phyloP scores from a whole-genome alignment of 352 stramenopile species.

The Saprolegnia parasitica region DNA sequence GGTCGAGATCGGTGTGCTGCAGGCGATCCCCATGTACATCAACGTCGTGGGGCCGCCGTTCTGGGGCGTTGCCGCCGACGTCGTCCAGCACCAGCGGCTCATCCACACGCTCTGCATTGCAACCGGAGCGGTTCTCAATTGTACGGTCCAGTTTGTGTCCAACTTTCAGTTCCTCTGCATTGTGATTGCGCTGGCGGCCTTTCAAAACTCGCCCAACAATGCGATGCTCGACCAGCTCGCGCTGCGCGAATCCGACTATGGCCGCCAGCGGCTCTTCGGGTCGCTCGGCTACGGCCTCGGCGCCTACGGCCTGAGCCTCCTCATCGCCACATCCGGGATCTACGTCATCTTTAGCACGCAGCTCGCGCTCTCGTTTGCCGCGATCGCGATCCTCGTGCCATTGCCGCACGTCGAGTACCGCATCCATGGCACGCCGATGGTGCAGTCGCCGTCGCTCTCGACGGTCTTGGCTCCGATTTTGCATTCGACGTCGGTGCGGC shows the following conservation, averaged over 20 bases:
- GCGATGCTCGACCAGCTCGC: constrained; percentile 73
- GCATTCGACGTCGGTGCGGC: constrained; percentile 13
- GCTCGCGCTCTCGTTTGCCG: constrained; percentile 49
- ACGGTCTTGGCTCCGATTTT: constrained; percentile 43
- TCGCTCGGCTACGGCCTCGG: constrained; percentile 58
- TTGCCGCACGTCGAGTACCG: constrained; percentile 31
- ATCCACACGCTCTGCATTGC: constrained; percentile 40
- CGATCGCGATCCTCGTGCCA: constrained; percentile 65
- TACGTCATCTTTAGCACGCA: constrained; percentile 69
- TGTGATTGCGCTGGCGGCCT: constrained; percentile 43
- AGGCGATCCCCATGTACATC: constrained; percentile 39
- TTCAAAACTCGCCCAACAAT: constrained; percentile 43
- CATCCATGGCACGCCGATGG: constrained; percentile 21
- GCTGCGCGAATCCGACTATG: constrained; percentile 64
- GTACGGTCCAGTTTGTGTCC: constrained; percentile 39
- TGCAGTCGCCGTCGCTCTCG: constrained; percentile 33
- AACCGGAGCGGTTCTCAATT: constrained; percentile 40
- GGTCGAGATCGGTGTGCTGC: constrained; percentile 41
- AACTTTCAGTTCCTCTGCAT: constrained; percentile 40
- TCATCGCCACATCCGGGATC: constrained; percentile 56
- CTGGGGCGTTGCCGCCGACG: constrained; percentile 42
- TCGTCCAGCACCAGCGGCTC: constrained; percentile 40
- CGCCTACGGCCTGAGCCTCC: constrained; percentile 60
- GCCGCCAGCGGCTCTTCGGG: constrained; percentile 76
- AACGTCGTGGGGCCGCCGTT: constrained; percentile 39